Base-by-base conservation (phyloP, 1,139 yeast genomes). In the Suhomyces terraborum region DNA sequence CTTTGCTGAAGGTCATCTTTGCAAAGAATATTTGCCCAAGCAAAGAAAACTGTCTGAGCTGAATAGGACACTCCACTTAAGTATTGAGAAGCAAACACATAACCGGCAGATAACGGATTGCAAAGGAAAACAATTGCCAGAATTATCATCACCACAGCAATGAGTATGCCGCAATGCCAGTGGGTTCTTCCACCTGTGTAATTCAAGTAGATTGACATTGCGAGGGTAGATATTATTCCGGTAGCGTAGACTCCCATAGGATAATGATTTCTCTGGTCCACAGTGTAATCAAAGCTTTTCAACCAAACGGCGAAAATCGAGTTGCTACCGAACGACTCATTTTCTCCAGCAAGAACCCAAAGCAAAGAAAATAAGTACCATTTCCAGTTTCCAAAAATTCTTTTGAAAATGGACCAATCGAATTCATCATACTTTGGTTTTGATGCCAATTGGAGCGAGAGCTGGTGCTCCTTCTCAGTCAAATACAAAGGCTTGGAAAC, bases 301-400 rank as follows among this genome's bases (percentile, higher is more conserved):
- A 79, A 59, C 76, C 80, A 79, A 26, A 79, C 57, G 2, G 82
- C 73, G 53, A 79, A 74, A 7, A 79, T 61, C 2, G 80, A 62
- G 56, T 79, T 79, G 8, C 79, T 65, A 4, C 75, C 69, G 54
- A 67, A 79, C 16, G 82, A 73, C 49, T 77, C 77, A 55, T 78
- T 79, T 51, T 76, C 80, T 45, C 84, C 84, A n/a, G 80, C 83
- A 37, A 79, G 58, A 1, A 73, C 67, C 82, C 83, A 80, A 8
- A 79, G 67, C 9, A 75, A 52, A 4, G 79, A 71, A 46, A 80
- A 77, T 7, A 73, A 50, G 69, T 77, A 79, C 80, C 80, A 79
- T 51, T 76, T 80, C 84, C 84, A 80, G 40, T 69, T 67, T 3
- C 76, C 78, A 31, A 72, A 49, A 1, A 78, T 79, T 51, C 84